These are phyloP conservation scores for Glycyrrhiza uralensis DNA, from an alignment of 306 rosid species.

Conservation along the genomic window DNA sequence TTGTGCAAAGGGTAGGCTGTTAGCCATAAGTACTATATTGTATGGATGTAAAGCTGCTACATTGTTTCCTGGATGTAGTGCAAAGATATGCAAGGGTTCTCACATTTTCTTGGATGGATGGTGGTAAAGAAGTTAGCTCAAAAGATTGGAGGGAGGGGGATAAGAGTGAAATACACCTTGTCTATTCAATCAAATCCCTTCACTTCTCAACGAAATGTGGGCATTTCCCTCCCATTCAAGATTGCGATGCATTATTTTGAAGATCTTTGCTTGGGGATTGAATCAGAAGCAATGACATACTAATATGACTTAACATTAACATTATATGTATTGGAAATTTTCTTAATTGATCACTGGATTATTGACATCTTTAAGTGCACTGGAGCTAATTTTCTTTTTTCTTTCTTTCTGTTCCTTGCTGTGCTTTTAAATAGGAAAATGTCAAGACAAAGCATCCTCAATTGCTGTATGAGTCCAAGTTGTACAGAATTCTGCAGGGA, in stretches of 20 bases:
- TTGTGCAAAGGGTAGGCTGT: not conserved
- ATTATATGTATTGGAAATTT: not conserved
- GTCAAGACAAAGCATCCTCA: constrained; percentile 98
- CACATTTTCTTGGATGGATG: not conserved
- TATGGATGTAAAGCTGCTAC: not conserved
- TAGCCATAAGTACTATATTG: not conserved
- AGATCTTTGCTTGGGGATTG: not conserved
- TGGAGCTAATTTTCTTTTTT: constrained; percentile 5
- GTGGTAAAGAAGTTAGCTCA: not conserved
- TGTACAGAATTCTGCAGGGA: constrained; percentile 96
- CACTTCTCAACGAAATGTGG: not conserved
- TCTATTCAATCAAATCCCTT: not conserved
- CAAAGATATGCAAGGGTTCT: not conserved
- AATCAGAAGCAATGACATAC: not conserved
- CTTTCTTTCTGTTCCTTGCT: constrained; percentile 4
- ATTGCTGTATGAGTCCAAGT: constrained; percentile 88
- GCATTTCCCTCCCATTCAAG: not conserved
- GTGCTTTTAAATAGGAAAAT: constrained; percentile 58
- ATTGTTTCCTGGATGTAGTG: not conserved
- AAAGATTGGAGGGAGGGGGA: not conserved
- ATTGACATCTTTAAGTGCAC: not conserved
- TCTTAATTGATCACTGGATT: not conserved
- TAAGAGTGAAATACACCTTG: not conserved
- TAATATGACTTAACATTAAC: not conserved
- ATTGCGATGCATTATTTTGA: not conserved